Evolutionary conservation across 176 grass and related monocot genomes (phyloP).

Genomic region (Oryza longistaminata): DNA sequence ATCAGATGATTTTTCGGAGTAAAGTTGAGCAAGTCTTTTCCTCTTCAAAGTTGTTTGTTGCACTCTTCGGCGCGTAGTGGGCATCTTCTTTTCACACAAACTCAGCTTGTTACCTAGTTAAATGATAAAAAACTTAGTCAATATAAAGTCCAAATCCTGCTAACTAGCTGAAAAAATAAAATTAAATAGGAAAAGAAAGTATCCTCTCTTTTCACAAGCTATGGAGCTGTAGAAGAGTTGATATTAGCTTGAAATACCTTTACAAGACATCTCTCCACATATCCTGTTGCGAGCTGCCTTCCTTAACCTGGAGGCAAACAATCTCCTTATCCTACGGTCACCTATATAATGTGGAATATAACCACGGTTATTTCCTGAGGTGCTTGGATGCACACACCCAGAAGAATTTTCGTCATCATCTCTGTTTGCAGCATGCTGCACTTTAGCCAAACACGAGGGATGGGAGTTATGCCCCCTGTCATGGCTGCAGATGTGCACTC

Average conservation of each 20-base stretch:
- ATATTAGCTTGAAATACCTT: slow-evolving; percentile 48
- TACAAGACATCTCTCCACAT: slow-evolving; percentile 44
- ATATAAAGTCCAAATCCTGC: slow-evolving; percentile 39
- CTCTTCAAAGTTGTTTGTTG: slow-evolving; percentile 59
- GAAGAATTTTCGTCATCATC: slow-evolving; percentile 74
- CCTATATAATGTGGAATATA: slow-evolving; percentile 40
- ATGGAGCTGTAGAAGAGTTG: slow-evolving; percentile 22
- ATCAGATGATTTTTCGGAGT: slow-evolving; percentile 33
- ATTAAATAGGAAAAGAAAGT: slow-evolving; percentile 33
- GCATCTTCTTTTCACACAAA: slow-evolving; percentile 51
- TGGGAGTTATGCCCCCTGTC: slow-evolving; percentile 36
- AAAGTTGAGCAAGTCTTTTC: slow-evolving; percentile 44
- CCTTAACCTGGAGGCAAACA: slow-evolving; percentile 63
- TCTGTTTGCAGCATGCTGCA: slow-evolving; percentile 60
- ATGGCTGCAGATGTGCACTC: slow-evolving; percentile 49
- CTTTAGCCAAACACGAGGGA: slow-evolving; percentile 28
- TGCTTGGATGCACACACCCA: slow-evolving; percentile 44
- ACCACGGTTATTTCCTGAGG: slow-evolving; percentile 48
- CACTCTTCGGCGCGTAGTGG: slow-evolving; percentile 47
- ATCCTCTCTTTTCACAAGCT: slow-evolving; percentile 22
- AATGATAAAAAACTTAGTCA: slow-evolving; percentile 26
- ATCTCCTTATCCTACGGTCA: slow-evolving; percentile 66
- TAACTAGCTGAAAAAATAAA: slow-evolving; percentile 8
- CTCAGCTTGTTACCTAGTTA: slow-evolving; percentile 56
- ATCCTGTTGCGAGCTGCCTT: slow-evolving; percentile 58